Base-by-base conservation (phyloP, 768 basidiomycete species). In the Boletus vinaceobasis region DNA sequence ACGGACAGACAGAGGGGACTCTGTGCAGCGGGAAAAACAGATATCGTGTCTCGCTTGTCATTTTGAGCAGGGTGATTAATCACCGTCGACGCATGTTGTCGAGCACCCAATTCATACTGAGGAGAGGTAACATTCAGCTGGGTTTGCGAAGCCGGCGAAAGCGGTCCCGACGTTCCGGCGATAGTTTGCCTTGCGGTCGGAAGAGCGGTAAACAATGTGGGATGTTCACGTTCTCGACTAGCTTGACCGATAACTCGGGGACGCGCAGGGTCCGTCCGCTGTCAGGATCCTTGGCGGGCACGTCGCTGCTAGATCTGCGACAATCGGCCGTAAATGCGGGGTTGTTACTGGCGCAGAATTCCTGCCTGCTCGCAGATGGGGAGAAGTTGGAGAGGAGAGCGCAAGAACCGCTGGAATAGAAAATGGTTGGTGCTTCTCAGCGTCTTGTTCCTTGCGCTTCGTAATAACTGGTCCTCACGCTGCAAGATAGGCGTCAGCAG, bases 221-320 rank as follows among this genome's bases (percentile, higher is more conserved):
- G 77, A 5, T 83, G 79, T 44, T 78, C 71, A 32, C 82, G 77
- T 61, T 78, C 74, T 57, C 79, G 81, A 57, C n/a, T 23, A 4
- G 23, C 23, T 40, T 55, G 27, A 37, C 39, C 8, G 53, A 39
- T 21, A 43, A 15, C 19, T 21, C 44, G n/a, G 50, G 7, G 1
- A 45, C 21, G 13, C 46, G 15, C 58, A 48, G 14, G 67, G 27
- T 27, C 52, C 53, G 6, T 70, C 59, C 7, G 23, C 50, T 21
- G 38, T 66, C 65, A 10, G 51, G 38, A 9, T 7, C 50, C 48
- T 57, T 58, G 8, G 33, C 17, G 36, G 61, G 55, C 9, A 54
- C 37, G 1, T 68, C 68, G 23, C 36, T 43, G 37, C 58, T 60
- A 31, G 60, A 60, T 59, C 48, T 59, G 48, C 59, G 64, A 55